A percentile compares a stretch with the other conserved stretches of the same genome.
These are phyloP conservation scores for Thelonectria discophora DNA, from an alignment of 2,329 filamentous ascomycete species.

Conservation along the genomic window DNA sequence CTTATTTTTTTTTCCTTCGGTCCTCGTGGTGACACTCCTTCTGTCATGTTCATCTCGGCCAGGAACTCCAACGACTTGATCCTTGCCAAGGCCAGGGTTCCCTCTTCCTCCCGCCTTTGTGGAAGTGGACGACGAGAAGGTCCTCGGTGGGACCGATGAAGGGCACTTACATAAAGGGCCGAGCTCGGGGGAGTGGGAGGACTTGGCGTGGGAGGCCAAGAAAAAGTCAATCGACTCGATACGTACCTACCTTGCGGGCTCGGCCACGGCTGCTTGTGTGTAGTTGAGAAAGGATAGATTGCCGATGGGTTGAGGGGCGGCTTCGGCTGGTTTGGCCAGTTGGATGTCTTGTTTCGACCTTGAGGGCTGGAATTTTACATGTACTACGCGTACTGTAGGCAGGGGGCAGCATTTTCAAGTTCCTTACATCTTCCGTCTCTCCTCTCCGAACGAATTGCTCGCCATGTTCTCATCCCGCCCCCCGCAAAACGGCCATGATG, in stretches of 20 bases:
- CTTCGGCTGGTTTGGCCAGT: no score
- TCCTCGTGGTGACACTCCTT: neutral
- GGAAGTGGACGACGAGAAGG: neutral
- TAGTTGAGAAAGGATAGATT: neutral
- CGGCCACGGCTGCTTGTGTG: neutral
- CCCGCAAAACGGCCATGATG: neutral
- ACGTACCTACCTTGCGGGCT: neutral
- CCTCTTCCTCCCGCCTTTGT: neutral
- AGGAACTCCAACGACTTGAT: no score
- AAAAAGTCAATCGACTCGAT: slow-evolving; percentile 12
- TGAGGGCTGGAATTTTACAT: no score
- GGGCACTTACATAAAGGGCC: slow-evolving; percentile 13
- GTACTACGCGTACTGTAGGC: no score
- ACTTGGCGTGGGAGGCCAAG: slow-evolving; percentile 18
- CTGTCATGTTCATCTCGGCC: neutral
- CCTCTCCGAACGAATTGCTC: neutral
- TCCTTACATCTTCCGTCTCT: neutral
- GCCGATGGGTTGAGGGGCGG: no score
- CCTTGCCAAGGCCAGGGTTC: slow-evolving; percentile 5
- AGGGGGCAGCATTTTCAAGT: neutral
- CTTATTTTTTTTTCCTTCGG: neutral
- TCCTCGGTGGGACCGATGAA: slow-evolving; percentile 15
- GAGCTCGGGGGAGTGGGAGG: slow-evolving; percentile 12
- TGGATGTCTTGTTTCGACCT: no score
- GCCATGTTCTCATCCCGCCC: neutral